phyloP scores from a whole-genome alignment of 169 alveolate species.

The Theileria parva region DNA sequence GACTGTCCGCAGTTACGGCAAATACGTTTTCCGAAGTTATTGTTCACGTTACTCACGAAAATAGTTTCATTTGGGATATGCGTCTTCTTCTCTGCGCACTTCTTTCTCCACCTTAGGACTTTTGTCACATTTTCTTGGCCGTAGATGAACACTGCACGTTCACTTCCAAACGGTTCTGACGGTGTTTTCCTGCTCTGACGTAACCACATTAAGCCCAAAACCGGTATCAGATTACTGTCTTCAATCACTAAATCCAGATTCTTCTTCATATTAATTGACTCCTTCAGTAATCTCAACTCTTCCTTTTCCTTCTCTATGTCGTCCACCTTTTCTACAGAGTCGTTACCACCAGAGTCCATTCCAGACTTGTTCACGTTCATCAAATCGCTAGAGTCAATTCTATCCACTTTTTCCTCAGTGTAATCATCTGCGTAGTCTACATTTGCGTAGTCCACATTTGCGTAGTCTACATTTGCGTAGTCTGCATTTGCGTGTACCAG shows the following conservation, averaged over 20 bases:
- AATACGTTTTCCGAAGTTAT: slow-evolving; percentile 58
- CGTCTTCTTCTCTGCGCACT: slow-evolving; percentile 64
- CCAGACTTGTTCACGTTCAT: background rate
- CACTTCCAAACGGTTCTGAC: slow-evolving; percentile 77
- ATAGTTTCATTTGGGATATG: slow-evolving; percentile 19
- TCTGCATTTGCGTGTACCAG: slow-evolving; percentile 33
- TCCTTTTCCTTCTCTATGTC: slow-evolving; percentile 73
- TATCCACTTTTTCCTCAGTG: slow-evolving; percentile 36
- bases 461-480: background rate
- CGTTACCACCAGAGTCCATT: slow-evolving; percentile 44
- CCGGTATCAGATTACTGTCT: slow-evolving; percentile 66
- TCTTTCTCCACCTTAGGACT: slow-evolving; percentile 77
- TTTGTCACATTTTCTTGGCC: slow-evolving; percentile 81
- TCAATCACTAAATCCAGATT: slow-evolving; percentile 60
- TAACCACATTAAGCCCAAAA: slow-evolving; percentile 84
- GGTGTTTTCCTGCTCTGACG: slow-evolving; percentile 75
- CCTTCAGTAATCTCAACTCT: slow-evolving; percentile 71
- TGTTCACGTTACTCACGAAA: slow-evolving; percentile 5
- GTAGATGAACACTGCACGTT: slow-evolving; percentile 79
- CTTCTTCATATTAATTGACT: slow-evolving; percentile 74
- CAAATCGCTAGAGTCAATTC: background rate
- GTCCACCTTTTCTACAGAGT: slow-evolving; percentile 57
- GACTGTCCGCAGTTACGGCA: slow-evolving; percentile 85
- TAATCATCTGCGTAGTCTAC: background rate
- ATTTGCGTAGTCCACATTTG: background rate